Conservation (phyloP, 768 basidiomycete genomes). For the Podaxis rugospora region DNA sequence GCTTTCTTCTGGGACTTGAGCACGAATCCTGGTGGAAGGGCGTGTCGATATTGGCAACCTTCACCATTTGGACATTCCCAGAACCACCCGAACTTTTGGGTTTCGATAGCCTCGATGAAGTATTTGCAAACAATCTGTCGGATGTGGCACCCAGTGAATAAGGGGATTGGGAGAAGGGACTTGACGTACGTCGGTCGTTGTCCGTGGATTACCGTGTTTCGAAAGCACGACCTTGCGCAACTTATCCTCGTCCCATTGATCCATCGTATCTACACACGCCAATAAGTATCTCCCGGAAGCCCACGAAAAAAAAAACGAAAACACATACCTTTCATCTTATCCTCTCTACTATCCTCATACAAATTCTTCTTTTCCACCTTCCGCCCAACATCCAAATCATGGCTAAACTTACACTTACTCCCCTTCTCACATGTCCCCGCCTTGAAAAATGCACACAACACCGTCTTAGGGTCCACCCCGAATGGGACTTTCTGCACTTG, state of each 20-base stretch:
- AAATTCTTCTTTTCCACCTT: conserved; percentile 96
- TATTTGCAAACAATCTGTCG: conserved; percentile 92
- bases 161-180: background rate
- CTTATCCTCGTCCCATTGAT: conserved; percentile 96
- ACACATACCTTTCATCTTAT: conserved; percentile 65
- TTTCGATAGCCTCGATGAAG: conserved; percentile 96
- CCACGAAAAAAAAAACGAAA: background rate
- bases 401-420: conserved; percentile 94
- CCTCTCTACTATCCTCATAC: conserved; percentile 84
- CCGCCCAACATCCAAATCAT: conserved; percentile 82
- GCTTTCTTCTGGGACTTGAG: conserved; percentile 94
- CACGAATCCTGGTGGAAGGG: conserved; percentile 93
- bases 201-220: conserved; percentile 87
- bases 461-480: conserved; percentile 93
- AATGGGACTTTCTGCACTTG: conserved; percentile 87
- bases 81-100: conserved; percentile 93
- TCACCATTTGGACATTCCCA: conserved; percentile 93
- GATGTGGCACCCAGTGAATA: background rate
- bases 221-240: conserved; percentile 81
- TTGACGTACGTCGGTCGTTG: conserved; percentile 76
- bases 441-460: conserved; percentile 91
- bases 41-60: conserved; percentile 90
- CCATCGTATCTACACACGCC: conserved; percentile 80
- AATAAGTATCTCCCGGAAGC: background rate
- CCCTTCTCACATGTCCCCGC: conserved; percentile 93